These are phyloP conservation scores for Malassezia brasiliensis DNA, from an alignment of 1,284 basidiomycete species.

Conservation along the genomic window DNA sequence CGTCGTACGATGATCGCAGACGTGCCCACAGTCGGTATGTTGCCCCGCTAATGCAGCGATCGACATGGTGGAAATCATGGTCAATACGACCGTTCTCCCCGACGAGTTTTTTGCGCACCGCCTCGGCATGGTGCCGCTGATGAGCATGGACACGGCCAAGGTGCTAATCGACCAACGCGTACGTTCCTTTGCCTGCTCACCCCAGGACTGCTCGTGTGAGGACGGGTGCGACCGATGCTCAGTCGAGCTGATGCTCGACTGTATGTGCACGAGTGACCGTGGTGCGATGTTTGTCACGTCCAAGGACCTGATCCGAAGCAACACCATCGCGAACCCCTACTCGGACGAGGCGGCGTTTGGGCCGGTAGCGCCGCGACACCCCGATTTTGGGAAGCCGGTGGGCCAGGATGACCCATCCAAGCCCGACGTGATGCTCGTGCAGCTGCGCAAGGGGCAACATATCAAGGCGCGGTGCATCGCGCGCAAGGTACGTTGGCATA, in stretches of 20 bases:
- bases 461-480: conserved; percentile 77
- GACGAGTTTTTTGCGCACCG: conserved; percentile 97
- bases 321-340: conserved; percentile 28
- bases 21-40: conserved; percentile 38
- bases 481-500: conserved; percentile 62
- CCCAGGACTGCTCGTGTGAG: conserved; percentile 73
- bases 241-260: conserved; percentile 64
- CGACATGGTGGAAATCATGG: conserved; percentile 85
- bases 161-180: conserved; percentile 41
- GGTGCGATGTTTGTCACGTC: conserved; percentile 71
- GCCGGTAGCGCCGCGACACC: conserved; percentile 45
- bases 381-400: conserved; percentile 73
- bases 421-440: conserved; percentile 65
- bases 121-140: conserved; percentile 83
- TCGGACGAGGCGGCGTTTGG: conserved; percentile 30
- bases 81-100: conserved; percentile 84
- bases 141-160: conserved; percentile 53
- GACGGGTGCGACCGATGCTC: conserved; percentile 70
- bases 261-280: conserved; percentile 55
- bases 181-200: conserved; percentile 17
- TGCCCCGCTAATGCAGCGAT: conserved; percentile 57
- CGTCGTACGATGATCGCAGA: conserved; percentile 45
- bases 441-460: conserved; percentile 88
- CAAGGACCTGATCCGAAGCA: conserved; percentile 36
- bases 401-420: conserved; percentile 55